Evolutionary conservation across 140 eudicot species (phyloP).

Genomic region (Bidens hawaiensis): DNA sequence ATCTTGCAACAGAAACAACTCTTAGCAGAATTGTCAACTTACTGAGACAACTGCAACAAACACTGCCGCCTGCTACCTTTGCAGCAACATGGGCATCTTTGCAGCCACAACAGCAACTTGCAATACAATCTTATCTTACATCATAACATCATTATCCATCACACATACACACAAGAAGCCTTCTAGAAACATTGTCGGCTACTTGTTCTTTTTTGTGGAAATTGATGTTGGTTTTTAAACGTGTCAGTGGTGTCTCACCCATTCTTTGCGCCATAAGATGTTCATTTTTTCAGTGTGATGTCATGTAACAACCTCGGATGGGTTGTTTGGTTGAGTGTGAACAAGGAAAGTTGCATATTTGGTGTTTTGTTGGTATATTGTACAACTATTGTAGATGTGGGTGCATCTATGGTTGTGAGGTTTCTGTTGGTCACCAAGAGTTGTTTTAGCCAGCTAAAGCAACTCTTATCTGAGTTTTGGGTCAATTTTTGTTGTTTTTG

Average conservation of each 20-base stretch:
- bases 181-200: constrained; percentile 11
- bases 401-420: constrained; percentile 34
- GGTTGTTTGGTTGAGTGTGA: constrained; percentile 53
- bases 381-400: constrained; percentile 30
- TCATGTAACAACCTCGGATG: constrained; percentile 34
- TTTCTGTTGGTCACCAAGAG: constrained; percentile 26
- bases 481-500: constrained; percentile 24
- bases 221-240: constrained; percentile 23
- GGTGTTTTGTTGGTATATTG: constrained; percentile 35
- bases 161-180: constrained; percentile 12
- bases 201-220: constrained; percentile 4
- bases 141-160: constrained; percentile 24
- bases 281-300: constrained; percentile 39
- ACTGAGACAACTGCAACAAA: constrained; percentile 88
- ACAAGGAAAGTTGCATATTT: constrained; percentile 23
- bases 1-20: constrained; percentile 91
- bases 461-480: constrained; percentile 77
- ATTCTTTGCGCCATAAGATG: constrained; percentile 48
- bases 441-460: constrained; percentile 29
- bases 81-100: constrained; percentile 87
- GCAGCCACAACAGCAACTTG: constrained; percentile 96
- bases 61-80: constrained; percentile 74
- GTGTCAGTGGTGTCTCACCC: too few species aligned
- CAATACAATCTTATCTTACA: constrained; percentile 87
- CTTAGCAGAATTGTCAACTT: constrained; percentile 73